Conservation (phyloP, 345 rosid species). For the Clarkia xantiana region DNA sequence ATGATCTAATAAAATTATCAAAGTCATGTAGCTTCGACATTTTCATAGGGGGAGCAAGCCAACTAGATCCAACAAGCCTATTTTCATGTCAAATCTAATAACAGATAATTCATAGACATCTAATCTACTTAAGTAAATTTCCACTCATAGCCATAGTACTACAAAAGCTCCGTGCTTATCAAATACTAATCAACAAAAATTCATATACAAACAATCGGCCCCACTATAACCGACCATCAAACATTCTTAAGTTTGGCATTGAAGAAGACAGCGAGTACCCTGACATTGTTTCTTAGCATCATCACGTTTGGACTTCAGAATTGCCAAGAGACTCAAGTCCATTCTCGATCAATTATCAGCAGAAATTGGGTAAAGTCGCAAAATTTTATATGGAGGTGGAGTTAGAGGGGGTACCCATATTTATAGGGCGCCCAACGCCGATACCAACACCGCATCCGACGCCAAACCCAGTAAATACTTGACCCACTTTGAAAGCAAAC, state of each 20-base stretch:
- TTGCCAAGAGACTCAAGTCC: constrained; percentile 13
- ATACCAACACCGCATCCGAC: constrained; percentile 91
- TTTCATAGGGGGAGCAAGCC: too few relatives aligned
- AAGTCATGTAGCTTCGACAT: too few relatives aligned
- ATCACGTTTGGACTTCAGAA: constrained; percentile 14
- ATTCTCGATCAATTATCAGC: constrained; percentile 4
- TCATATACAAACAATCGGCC: too few relatives aligned
- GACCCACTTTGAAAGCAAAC: constrained; percentile 73
- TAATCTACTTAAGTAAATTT: too few relatives aligned
- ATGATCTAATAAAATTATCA: background rate
- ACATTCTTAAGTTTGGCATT: too few relatives aligned
- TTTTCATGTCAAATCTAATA: too few relatives aligned
- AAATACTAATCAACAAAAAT: too few relatives aligned
- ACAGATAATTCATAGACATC: too few relatives aligned
- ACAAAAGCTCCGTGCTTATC: too few relatives aligned
- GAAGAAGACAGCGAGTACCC: constrained; percentile 5
- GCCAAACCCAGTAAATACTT: constrained; percentile 92
- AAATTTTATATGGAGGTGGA: background rate
- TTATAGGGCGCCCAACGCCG: constrained; percentile 66
- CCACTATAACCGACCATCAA: too few relatives aligned
- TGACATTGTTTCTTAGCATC: constrained; percentile 16
- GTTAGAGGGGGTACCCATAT: constrained; percentile 37
- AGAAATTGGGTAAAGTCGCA: background rate
- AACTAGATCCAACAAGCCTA: too few relatives aligned
- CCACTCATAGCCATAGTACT: too few relatives aligned